phyloP scores from a whole-genome alignment of 805 yeast genomes.

The Wickerhamiella hasegawae region DNA sequence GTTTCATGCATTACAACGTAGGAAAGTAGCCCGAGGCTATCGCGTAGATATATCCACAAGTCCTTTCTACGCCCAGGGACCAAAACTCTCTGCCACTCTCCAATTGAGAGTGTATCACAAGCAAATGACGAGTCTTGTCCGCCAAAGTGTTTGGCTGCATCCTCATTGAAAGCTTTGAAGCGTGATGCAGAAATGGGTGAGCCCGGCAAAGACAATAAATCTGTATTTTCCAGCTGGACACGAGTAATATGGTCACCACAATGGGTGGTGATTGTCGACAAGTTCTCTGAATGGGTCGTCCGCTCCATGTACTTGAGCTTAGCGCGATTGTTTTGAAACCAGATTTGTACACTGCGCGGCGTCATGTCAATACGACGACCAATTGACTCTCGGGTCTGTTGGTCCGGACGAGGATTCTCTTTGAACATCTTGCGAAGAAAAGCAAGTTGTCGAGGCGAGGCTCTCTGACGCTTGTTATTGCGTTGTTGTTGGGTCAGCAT shows the following conservation, averaged over 20 bases:
- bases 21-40: too few relatives aligned
- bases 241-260: slow-evolving; percentile 6
- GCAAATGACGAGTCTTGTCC: too few relatives aligned
- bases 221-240: slow-evolving; percentile 5
- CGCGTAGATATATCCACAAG: too few relatives aligned
- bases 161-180: too few relatives aligned
- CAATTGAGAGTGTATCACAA: too few relatives aligned
- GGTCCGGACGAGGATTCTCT: slow-evolving; percentile 54
- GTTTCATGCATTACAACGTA: not conserved
- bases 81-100: too few relatives aligned
- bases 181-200: too few relatives aligned
- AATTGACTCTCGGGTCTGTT: slow-evolving; percentile 25
- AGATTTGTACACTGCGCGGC: slow-evolving; percentile 76
- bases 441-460: slow-evolving; percentile 66
- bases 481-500: slow-evolving; percentile 22
- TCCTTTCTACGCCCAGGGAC: too few relatives aligned
- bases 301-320: slow-evolving; percentile 10
- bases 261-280: slow-evolving; percentile 4
- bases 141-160: too few relatives aligned
- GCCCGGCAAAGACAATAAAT: too few relatives aligned
- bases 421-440: slow-evolving; percentile 53
- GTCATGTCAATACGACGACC: slow-evolving; percentile 65
- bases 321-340: slow-evolving; percentile 77
- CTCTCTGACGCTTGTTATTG: slow-evolving; percentile 43
- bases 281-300: not conserved